Evolutionary conservation across 495 filamentous ascomycete genomes (phyloP).

Genomic region (Penicillium coffeae): DNA sequence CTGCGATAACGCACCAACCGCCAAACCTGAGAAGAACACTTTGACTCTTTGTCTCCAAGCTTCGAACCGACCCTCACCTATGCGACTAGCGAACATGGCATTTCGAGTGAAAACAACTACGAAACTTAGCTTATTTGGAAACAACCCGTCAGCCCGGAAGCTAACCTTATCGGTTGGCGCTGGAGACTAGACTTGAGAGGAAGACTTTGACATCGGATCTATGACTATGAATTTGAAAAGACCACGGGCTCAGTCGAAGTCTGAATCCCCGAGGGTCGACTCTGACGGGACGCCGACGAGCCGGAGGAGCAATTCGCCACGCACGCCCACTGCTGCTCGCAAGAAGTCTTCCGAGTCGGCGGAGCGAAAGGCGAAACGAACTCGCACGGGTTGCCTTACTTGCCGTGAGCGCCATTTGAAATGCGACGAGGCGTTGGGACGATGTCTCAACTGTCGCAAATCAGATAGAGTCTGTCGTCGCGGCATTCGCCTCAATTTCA

Average conservation of each 20-base stretch:
- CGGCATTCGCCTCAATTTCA: constrained; percentile 88
- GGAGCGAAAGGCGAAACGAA: constrained; percentile 58
- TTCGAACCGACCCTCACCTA: too few relatives aligned
- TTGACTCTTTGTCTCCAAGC: too few relatives aligned
- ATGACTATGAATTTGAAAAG: constrained; percentile 21
- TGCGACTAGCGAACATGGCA: constrained; percentile 23
- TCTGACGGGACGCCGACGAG: constrained; percentile 15
- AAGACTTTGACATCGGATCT: neutral
- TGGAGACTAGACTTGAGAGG: constrained; percentile 20
- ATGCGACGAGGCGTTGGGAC: constrained; percentile 77
- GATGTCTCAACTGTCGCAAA: constrained; percentile 86
- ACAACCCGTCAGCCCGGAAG: constrained; percentile 6
- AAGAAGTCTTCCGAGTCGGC: constrained; percentile 23
- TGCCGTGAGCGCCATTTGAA: constrained; percentile 75
- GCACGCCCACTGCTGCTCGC: constrained; percentile 13
- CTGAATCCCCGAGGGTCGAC: constrained; percentile 7
- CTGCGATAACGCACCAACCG: neutral
- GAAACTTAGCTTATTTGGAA: constrained; percentile 17
- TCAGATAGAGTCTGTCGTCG: constrained; percentile 81
- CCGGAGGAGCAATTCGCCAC: constrained; percentile 21
- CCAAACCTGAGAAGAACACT: too few relatives aligned
- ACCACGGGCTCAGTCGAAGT: constrained; percentile 13
- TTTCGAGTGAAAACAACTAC: constrained; percentile 14
- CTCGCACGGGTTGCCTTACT: constrained; percentile 74
- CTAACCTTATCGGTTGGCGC: constrained; percentile 12